These are phyloP conservation scores for Mycena pura DNA, from an alignment of 768 basidiomycete genomes.

Conservation along the genomic window DNA sequence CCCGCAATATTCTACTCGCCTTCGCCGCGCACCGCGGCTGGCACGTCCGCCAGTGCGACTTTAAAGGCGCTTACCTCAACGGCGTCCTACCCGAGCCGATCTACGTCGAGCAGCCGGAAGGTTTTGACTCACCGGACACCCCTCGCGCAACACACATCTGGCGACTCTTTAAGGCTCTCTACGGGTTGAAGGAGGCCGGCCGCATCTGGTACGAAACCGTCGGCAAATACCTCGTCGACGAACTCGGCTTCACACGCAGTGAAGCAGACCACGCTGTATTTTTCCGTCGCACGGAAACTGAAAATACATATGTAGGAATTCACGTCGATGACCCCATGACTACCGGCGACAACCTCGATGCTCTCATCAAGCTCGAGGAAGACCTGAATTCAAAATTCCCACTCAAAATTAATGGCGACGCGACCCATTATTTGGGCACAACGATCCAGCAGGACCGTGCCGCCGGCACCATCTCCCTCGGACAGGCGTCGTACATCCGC, in stretches of 20 bases:
- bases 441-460: conserved; percentile 13
- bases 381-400: too few relatives aligned
- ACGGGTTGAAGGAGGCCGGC: conserved; percentile 34
- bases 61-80: conserved; percentile 15
- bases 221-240: not conserved
- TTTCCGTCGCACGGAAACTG: not conserved
- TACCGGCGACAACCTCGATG: conserved; percentile 1
- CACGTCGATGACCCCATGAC: conserved; percentile 6
- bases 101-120: conserved; percentile 42
- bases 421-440: conserved; percentile 13
- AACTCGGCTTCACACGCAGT: conserved; percentile 7
- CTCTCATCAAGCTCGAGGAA: conserved; percentile 6
- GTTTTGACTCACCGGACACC: conserved; percentile 19
- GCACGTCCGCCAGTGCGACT: conserved; percentile 36
- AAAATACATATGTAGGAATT: not conserved
- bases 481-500: conserved; percentile 6
- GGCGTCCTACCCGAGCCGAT: conserved; percentile 31
- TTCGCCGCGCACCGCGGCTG: conserved; percentile 35
- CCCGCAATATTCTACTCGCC: conserved; percentile 32
- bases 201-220: conserved; percentile 28
- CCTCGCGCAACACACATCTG: conserved; percentile 19
- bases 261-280: conserved; percentile 15
- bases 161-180: conserved; percentile 29
- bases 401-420: conserved; percentile 10
- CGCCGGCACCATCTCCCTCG: conserved; percentile 16